Percentiles rank a stretch among this genome's conserved stretches.
Conservation (phyloP, 306 rosid species). For the Aeschynomene evenia region DNA sequence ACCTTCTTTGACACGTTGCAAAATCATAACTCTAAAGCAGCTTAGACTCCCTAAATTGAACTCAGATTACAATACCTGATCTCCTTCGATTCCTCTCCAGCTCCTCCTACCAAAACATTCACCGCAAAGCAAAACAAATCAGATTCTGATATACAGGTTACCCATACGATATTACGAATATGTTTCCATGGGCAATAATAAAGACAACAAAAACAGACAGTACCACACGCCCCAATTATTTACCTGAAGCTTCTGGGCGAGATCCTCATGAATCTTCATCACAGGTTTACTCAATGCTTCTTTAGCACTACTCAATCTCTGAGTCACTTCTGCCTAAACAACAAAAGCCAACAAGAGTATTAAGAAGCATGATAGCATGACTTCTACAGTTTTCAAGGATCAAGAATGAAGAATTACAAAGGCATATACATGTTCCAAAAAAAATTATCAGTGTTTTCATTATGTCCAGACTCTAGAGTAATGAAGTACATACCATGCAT, state of each 20-base stretch:
- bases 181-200: background rate
- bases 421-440: background rate
- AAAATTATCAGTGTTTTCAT: background rate
- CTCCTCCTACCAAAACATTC: conserved; percentile 42
- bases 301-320: conserved; percentile 78
- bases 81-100: conserved; percentile 44
- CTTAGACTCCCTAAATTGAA: conserved; percentile 5
- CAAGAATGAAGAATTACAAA: background rate
- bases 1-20: background rate
- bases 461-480: background rate
- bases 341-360: conserved; percentile 2
- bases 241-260: conserved; percentile 94
- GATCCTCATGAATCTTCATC: conserved; percentile 87
- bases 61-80: conserved; percentile 35
- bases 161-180: no score
- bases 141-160: background rate
- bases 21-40: conserved; percentile 8
- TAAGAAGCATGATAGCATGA: conserved; percentile 16
- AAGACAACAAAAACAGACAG: background rate
- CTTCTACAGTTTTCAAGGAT: background rate
- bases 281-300: conserved; percentile 75
- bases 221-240: background rate
- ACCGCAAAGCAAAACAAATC: background rate
- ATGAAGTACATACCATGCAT: conserved; percentile 78
- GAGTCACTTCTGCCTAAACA: conserved; percentile 91